phyloP scores from a whole-genome alignment of 352 stramenopile genomes.

The Halophytophthora polymorphica region DNA sequence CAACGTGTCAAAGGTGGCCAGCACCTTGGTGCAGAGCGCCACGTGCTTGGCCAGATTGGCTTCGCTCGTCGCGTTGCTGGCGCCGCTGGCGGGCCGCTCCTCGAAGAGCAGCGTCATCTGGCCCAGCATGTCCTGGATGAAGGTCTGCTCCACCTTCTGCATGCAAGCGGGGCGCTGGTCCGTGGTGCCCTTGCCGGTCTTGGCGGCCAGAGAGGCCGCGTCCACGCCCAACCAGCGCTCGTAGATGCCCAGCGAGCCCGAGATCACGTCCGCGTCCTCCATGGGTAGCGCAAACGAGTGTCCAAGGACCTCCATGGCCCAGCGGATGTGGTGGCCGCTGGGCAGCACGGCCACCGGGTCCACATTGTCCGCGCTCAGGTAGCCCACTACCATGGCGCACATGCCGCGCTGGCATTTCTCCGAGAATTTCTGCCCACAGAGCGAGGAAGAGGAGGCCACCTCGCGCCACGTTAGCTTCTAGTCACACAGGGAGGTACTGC shows the following conservation, averaged over 20 bases:
- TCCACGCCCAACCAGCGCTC: constrained; percentile 78
- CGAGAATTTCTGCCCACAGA: constrained; percentile 70
- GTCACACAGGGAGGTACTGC: neutral
- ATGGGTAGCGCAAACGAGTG: constrained; percentile 84
- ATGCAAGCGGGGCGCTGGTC: constrained; percentile 68
- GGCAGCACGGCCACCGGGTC: constrained; percentile 54
- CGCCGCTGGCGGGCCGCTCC: constrained; percentile 40
- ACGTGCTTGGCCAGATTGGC: constrained; percentile 65
- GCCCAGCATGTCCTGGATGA: constrained; percentile 84
- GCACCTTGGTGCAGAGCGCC: constrained; percentile 65
- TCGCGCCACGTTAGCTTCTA: neutral
- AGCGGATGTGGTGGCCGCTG: constrained; percentile 76
- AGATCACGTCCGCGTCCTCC: constrained; percentile 81
- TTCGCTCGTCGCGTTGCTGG: constrained; percentile 15
- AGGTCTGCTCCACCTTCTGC: constrained; percentile 79
- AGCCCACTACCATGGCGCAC: constrained; percentile 78
- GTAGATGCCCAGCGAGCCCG: constrained; percentile 75
- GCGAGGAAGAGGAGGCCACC: neutral
- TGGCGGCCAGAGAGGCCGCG: constrained; percentile 13
- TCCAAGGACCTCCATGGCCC: constrained; percentile 84
- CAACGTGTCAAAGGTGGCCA: constrained; percentile 77
- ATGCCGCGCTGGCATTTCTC: constrained; percentile 85
- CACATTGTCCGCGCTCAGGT: constrained; percentile 51
- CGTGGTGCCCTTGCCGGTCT: constrained; percentile 24
- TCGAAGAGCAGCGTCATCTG: constrained; percentile 89